Evolutionary conservation across 306 rosid genomes (phyloP).

Genomic region (Delonix regia): DNA sequence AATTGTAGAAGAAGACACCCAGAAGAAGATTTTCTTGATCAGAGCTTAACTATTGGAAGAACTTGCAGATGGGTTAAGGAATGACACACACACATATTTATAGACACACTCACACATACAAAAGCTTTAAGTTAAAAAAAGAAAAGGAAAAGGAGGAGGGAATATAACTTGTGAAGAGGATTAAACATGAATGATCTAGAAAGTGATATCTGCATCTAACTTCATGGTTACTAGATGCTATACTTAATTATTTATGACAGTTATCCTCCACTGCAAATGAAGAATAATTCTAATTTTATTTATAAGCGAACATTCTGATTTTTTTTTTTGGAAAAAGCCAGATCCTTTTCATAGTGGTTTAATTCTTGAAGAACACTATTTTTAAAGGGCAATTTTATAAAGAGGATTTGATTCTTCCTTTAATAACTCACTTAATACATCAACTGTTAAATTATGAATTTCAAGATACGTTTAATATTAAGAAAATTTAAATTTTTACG

Average conservation of each 20-base stretch:
- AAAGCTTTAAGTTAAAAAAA: slow-evolving; percentile 7
- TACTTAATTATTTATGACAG: slow-evolving; percentile 32
- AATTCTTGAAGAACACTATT: slow-evolving; percentile 21
- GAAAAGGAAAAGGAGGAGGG: slow-evolving; percentile 19
- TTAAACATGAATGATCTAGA: slow-evolving; percentile 41
- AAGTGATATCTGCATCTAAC: not conserved
- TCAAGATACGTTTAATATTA: too few species aligned
- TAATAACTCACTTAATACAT: too few species aligned
- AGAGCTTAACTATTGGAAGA: slow-evolving; percentile 31
- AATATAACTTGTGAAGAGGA: slow-evolving; percentile 43
- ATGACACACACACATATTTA: not conserved
- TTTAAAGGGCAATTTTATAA: not conserved
- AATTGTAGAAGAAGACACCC: slow-evolving; percentile 17
- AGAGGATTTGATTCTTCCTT: not conserved
- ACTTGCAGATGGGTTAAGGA: slow-evolving; percentile 21
- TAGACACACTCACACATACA: not conserved
- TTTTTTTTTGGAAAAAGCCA: not conserved
- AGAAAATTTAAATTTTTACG: too few species aligned
- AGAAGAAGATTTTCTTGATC: not conserved
- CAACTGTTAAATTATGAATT: too few species aligned
- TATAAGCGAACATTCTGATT: not conserved
- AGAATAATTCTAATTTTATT: slow-evolving; percentile 5
- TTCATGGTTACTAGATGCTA: slow-evolving; percentile 35
- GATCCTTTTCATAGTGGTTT: slow-evolving; percentile 2
- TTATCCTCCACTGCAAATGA: slow-evolving; percentile 9